phyloP scores from a whole-genome alignment of 1,284 basidiomycete species.

The Schizophyllum amplum region DNA sequence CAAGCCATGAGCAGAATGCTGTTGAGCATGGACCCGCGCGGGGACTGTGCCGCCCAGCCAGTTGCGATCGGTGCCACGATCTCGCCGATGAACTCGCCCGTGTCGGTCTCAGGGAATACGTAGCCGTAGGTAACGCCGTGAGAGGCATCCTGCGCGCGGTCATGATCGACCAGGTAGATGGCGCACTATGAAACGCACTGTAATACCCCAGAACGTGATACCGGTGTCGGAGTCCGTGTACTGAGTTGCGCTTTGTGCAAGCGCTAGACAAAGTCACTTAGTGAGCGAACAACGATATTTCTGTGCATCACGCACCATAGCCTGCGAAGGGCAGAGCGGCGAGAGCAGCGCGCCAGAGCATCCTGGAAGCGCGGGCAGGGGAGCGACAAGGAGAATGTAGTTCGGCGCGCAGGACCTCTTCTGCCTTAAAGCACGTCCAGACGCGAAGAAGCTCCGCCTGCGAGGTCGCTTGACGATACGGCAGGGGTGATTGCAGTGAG shows the following conservation, averaged over 20 bases:
- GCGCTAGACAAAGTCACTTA: conserved; percentile 24
- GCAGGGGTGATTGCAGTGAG: not conserved
- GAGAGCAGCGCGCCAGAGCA: conserved; percentile 23
- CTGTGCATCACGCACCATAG: conserved; percentile 12
- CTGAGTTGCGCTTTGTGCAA: conserved; percentile 28
- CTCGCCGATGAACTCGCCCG: conserved; percentile 54
- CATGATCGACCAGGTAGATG: not conserved
- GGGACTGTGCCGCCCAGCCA: conserved; percentile 46
- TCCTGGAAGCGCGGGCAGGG: conserved; percentile 10
- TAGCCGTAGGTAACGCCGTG: conserved; percentile 45
- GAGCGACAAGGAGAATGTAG: conserved; percentile 1
- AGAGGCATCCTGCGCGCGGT: conserved; percentile 3
- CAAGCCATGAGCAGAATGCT: conserved; percentile 51
- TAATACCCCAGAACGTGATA: conserved; percentile 45
- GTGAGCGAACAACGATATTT: not conserved
- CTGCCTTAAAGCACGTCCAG: conserved; percentile 1
- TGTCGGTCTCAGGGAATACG: conserved; percentile 39
- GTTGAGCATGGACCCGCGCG: conserved; percentile 46
- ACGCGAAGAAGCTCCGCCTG: conserved; percentile 6
- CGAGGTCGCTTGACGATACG: not conserved
- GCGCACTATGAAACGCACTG: conserved; percentile 29
- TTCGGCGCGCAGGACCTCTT: not conserved
- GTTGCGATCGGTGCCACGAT: conserved; percentile 46
- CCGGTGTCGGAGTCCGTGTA: conserved; percentile 47
- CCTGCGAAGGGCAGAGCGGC: conserved; percentile 21